A percentile compares a stretch with the other conserved stretches of the same genome.
phyloP scores from a whole-genome alignment of 1,139 yeast species.

The Spathaspora sp. region DNA sequence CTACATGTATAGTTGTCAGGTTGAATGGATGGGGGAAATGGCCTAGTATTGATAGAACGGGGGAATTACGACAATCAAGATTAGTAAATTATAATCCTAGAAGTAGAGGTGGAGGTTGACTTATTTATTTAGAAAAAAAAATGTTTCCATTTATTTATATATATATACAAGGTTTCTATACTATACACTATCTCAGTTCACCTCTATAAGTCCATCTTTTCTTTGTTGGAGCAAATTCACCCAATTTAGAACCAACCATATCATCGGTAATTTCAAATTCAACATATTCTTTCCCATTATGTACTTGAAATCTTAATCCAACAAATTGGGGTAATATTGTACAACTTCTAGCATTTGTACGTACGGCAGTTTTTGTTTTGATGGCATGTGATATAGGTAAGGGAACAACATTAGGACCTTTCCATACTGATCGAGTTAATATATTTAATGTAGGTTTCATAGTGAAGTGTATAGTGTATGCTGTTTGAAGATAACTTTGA shows the following conservation, averaged over 20 bases:
- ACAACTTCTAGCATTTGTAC: slow-evolving; percentile 93
- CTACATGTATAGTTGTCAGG: slow-evolving; percentile 81
- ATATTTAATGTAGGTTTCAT: slow-evolving; percentile 62
- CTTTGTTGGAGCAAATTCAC: slow-evolving; percentile 93
- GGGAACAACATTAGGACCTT: slow-evolving; percentile 94
- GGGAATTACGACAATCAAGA: slow-evolving; percentile 72
- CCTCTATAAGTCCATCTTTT: slow-evolving; percentile 68
- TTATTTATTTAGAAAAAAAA: not conserved
- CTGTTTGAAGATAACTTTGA: not conserved
- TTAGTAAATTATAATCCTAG: slow-evolving; percentile 52
- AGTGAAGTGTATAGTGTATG: slow-evolving; percentile 2
- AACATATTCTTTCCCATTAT: slow-evolving; percentile 93
- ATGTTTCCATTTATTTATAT: not conserved
- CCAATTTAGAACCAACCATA: slow-evolving; percentile 96
- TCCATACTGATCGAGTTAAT: slow-evolving; percentile 76
- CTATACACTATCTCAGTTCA: not conserved
- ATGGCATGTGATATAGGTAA: slow-evolving; percentile 85
- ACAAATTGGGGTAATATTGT: slow-evolving; percentile 94
- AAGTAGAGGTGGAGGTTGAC: slow-evolving; percentile 16
- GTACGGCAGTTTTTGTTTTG: slow-evolving; percentile 76
- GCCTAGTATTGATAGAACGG: slow-evolving; percentile 83
- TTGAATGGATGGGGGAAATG: slow-evolving; percentile 92
- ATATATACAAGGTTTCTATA: not conserved
- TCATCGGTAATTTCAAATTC: slow-evolving; percentile 86
- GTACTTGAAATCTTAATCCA: slow-evolving; percentile 90